Base-by-base conservation (phyloP, 2,329 filamentous ascomycete species). In the Cladosporium sp. region DNA sequence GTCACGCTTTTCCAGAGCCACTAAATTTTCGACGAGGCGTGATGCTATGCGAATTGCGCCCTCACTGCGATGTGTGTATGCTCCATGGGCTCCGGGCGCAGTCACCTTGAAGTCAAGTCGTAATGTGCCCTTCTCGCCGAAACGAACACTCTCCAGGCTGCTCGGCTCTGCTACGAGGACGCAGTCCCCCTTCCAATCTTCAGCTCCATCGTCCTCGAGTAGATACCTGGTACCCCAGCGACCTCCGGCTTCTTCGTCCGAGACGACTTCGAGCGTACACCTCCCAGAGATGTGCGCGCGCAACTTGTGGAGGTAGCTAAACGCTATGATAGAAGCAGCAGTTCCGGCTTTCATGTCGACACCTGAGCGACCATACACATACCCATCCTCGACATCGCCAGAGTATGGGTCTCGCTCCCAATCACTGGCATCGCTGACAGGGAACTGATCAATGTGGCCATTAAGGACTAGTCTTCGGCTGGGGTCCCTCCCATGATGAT, bases 321-420 rank as follows among this genome's bases (percentile, higher is more conserved):
- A 81, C 3, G 78, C 79, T n/a, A 80, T 76, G 6, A 79, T 71
- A 2, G 71, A 73, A 0, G 79, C 78, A 1, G 77, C 78, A 5
- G 76, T 80, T 0, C 79, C 79, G 6, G 78, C 76, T 69, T 81
- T 81, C 79, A 82, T 81, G 65, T 81, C 79, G 1, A 80, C 79
- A 0, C 73, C 75, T 2, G 78, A 79, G 23, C 79, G 71, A 2
- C 79, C 79, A 66, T 77, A 72, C 21, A 81, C 70, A 11, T 72
- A 70, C 5, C 72, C 71, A 8, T 73, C 71, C 25, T 75, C 72
- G 8, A 76, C 70, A 26, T 78, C 70, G 14, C 78, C 77, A 14
- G 78, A 78, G 71, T 75, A 81, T 2, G 80, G 75, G 51, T 75
- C 71, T 26, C 73, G 69, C 14, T 75, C 65, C 78, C 78, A 80